These are phyloP conservation scores for Daldinia sp. DNA, from an alignment of 2,329 filamentous ascomycete species.

Conservation along the genomic window DNA sequence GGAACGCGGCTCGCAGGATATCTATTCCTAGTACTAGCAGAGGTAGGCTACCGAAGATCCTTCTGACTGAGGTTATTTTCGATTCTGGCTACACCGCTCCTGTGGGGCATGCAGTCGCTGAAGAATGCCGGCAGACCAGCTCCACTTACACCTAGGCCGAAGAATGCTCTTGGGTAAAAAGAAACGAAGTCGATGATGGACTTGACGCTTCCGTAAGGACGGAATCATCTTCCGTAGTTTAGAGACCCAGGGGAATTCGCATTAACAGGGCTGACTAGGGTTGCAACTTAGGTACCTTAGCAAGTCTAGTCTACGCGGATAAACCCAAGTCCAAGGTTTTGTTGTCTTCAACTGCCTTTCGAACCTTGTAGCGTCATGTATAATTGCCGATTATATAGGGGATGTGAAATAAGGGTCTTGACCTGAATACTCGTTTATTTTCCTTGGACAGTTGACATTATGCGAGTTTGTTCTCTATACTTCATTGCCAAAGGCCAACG, in stretches of 20 bases:
- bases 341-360: neutral
- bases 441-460: too few relatives aligned
- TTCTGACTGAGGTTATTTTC: neutral
- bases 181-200: neutral
- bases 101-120: neutral
- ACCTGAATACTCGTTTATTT: too few relatives aligned
- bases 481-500: neutral
- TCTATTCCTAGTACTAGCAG: neutral
- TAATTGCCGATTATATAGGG: slow-evolving; percentile 7
- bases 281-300: neutral
- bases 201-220: neutral
- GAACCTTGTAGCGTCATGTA: neutral
- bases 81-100: neutral
- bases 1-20: neutral
- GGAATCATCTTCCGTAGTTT: neutral
- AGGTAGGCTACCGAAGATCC: neutral
- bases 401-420: neutral
- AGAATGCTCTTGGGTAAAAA: neutral
- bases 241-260: neutral
- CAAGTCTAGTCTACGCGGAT: neutral
- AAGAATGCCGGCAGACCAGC: neutral
- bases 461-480: neutral
- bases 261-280: neutral
- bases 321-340: neutral
- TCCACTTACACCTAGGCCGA: neutral